Evolutionary conservation across 2,329 filamentous ascomycete species (phyloP).

Genomic region (Aspergillus ochraceus): DNA sequence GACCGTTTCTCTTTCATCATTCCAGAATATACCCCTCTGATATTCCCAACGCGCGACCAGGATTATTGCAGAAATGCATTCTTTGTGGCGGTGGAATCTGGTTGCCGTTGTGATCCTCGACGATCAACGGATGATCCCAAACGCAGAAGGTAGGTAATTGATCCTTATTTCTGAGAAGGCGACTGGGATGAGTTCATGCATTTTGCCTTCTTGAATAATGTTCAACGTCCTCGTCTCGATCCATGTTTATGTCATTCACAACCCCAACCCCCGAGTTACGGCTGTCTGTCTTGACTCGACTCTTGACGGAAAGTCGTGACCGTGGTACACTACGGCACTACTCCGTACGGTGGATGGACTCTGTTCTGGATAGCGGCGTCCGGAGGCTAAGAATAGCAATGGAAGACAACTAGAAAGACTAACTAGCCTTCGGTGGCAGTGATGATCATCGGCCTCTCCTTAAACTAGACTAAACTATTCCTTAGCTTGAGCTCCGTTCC

Average conservation of each 20-base stretch:
- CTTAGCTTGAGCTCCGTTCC: not conserved
- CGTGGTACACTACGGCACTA: not conserved
- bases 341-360: too few relatives aligned
- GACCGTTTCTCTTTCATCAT: too few relatives aligned
- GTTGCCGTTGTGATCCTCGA: not conserved
- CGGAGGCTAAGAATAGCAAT: slow-evolving; percentile 16
- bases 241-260: not conserved
- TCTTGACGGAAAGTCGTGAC: not conserved
- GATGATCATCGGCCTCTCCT: slow-evolving; percentile 6
- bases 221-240: not conserved
- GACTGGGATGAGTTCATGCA: not conserved
- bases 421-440: slow-evolving; percentile 9
- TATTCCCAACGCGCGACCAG: not conserved
- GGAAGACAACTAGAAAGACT: slow-evolving; percentile 8
- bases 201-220: too few relatives aligned
- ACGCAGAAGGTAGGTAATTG: not conserved
- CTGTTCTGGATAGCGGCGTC: not conserved
- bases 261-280: too few relatives aligned
- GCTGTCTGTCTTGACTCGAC: not conserved
- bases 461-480: not conserved
- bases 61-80: not conserved
- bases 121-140: not conserved
- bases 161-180: not conserved
- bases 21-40: not conserved
- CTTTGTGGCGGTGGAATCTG: not conserved